These are phyloP conservation scores for Rhodosporidiobolus sp. DNA, from an alignment of 768 basidiomycete genomes.

Conservation along the genomic window DNA sequence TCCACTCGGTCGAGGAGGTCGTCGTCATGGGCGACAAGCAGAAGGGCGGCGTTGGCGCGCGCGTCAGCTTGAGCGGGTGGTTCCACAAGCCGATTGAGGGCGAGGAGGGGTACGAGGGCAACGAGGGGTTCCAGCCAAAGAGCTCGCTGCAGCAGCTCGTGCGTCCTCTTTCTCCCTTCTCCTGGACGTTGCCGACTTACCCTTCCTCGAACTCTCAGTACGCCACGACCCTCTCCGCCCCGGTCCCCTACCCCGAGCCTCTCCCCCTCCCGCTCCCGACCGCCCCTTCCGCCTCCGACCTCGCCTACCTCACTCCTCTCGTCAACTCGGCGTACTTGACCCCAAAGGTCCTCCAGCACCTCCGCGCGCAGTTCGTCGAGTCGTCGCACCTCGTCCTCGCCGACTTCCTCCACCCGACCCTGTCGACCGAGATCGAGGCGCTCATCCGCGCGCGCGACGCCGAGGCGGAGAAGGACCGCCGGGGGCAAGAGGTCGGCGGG, in stretches of 20 bases:
- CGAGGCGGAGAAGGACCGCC: slow-evolving; percentile 46
- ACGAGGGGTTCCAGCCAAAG: slow-evolving; percentile 55
- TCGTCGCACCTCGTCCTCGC: slow-evolving; percentile 87
- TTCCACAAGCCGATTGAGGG: slow-evolving; percentile 89
- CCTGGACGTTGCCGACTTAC: neutral
- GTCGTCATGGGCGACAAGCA: slow-evolving; percentile 59
- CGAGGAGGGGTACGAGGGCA: slow-evolving; percentile 76
- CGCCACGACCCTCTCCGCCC: slow-evolving; percentile 53
- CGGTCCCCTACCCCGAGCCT: slow-evolving; percentile 41
- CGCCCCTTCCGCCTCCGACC: slow-evolving; percentile 60
- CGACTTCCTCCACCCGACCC: slow-evolving; percentile 69
- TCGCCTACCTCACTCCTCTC: slow-evolving; percentile 73
- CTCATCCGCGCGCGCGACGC: slow-evolving; percentile 65
- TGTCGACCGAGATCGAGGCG: slow-evolving; percentile 66
- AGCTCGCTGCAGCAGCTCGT: slow-evolving; percentile 92
- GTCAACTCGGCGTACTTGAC: slow-evolving; percentile 89
- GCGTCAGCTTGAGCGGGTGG: slow-evolving; percentile 93
- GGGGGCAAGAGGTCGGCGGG: slow-evolving; percentile 52
- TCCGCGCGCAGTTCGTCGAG: slow-evolving; percentile 74
- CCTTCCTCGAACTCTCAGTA: neutral
- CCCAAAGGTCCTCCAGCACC: slow-evolving; percentile 69
- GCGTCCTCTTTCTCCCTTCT: slow-evolving; percentile 44
- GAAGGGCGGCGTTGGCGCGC: slow-evolving; percentile 60
- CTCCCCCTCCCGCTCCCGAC: slow-evolving; percentile 49
- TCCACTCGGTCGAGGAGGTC: slow-evolving; percentile 96